These are phyloP conservation scores for Sclerospora graminicola DNA, from an alignment of 352 stramenopile genomes.

Conservation along the genomic window DNA sequence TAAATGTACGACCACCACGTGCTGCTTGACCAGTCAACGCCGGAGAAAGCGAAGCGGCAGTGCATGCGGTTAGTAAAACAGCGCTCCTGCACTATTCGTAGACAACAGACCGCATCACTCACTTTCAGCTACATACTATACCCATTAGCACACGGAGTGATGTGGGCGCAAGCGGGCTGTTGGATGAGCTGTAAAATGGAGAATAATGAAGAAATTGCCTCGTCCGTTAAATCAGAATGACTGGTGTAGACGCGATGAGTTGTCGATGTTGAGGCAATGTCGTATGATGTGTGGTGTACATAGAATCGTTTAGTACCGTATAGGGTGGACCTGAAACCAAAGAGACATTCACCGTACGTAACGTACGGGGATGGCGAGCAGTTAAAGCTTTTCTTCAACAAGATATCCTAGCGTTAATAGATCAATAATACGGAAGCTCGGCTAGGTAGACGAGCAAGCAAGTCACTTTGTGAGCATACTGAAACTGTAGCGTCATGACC, in stretches of 20 bases:
- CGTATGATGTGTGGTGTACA: constrained; percentile 1
- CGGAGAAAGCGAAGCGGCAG: constrained; percentile 19
- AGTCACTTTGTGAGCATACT: background rate
- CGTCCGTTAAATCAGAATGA: constrained; percentile 19
- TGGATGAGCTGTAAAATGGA: too few relatives aligned
- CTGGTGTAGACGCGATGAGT: constrained; percentile 10
- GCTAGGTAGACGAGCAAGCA: background rate
- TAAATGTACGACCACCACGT: constrained; percentile 30
- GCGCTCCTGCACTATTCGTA: constrained; percentile 21
- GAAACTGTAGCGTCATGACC: constrained; percentile 4
- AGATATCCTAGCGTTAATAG: constrained; percentile 1
- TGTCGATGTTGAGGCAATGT: background rate
- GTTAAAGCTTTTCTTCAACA: constrained; percentile 8
- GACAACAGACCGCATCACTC: constrained; percentile 19
- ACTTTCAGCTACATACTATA: constrained; percentile 74
- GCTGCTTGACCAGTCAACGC: constrained; percentile 6
- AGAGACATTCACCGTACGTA: too few relatives aligned
- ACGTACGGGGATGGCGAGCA: background rate
- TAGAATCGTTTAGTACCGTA: background rate
- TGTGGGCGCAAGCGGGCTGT: constrained; percentile 53
- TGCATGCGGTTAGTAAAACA: constrained; percentile 21
- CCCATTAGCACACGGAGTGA: constrained; percentile 41
- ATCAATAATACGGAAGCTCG: background rate
- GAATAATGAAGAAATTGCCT: too few relatives aligned
- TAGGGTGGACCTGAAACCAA: background rate